Conservation (phyloP, 2,329 filamentous ascomycete genomes). For the Hymenoscyphus infarciens region DNA sequence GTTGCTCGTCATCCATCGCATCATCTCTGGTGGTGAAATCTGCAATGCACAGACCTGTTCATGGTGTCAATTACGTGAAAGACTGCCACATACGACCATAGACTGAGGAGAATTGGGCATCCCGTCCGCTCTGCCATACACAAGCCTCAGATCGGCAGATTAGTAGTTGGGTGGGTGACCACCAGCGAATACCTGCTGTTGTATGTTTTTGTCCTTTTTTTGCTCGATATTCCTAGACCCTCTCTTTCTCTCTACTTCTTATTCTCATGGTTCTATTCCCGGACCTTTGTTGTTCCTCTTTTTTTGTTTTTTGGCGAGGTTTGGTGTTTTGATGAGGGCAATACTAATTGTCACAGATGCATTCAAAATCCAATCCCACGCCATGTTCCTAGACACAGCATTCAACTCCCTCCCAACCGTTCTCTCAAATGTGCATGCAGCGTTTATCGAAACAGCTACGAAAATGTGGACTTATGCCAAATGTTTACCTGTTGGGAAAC, state of each 20-base stretch:
- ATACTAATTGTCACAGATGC: slow-evolving; percentile 41
- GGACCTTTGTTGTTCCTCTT: not conserved
- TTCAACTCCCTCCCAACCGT: slow-evolving; percentile 71
- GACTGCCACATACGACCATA: slow-evolving; percentile 15
- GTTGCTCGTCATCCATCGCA: not conserved
- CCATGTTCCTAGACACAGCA: slow-evolving; percentile 76
- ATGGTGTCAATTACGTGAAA: not conserved
- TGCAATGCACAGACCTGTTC: not conserved
- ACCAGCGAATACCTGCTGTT: slow-evolving; percentile 32
- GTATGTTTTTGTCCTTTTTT: slow-evolving; percentile 26
- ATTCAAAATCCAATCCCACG: slow-evolving; percentile 81
- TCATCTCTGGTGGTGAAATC: not conserved
- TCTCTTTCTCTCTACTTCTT: too few relatives aligned
- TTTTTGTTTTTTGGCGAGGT: slow-evolving; percentile 7
- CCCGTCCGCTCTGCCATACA: slow-evolving; percentile 32
- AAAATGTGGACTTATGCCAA: slow-evolving; percentile 64
- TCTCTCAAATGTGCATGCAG: slow-evolving; percentile 69
- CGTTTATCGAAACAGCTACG: slow-evolving; percentile 72
- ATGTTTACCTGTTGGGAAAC: slow-evolving; percentile 54
- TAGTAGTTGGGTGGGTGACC: slow-evolving; percentile 30
- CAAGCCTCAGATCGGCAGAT: slow-evolving; percentile 29
- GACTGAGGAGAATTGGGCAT: slow-evolving; percentile 28
- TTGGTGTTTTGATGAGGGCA: not conserved
- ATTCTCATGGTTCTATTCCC: too few relatives aligned
- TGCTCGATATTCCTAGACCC: too few relatives aligned